A percentile compares a stretch with the other conserved stretches of the same genome.
These are phyloP conservation scores for Pittosporum tobira DNA, from an alignment of 129 eudicot genomes.

Conservation along the genomic window DNA sequence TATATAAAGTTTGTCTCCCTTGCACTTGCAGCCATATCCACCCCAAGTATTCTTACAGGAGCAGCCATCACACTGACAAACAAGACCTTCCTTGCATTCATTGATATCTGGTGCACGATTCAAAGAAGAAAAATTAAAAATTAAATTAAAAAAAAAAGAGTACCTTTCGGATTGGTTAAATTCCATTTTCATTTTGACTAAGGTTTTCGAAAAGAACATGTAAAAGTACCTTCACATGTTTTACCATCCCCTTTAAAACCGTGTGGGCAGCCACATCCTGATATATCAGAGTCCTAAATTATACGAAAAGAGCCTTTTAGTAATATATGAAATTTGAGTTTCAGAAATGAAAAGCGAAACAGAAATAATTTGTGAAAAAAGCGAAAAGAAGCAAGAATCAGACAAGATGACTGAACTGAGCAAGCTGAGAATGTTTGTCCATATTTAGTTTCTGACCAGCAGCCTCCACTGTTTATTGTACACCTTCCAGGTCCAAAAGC, in stretches of 20 bases:
- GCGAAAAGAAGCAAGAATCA: neutral
- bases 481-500: slow-evolving; percentile 95
- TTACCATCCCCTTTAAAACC: slow-evolving; percentile 85
- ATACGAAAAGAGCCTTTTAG: neutral
- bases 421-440: slow-evolving; percentile 74
- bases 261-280: slow-evolving; percentile 78
- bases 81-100: slow-evolving; percentile 61
- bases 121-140: neutral
- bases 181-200: neutral
- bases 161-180: neutral
- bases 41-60: slow-evolving; percentile 81
- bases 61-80: slow-evolving; percentile 77
- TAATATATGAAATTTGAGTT: neutral
- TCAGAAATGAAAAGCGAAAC: neutral
- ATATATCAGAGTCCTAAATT: slow-evolving; percentile 44
- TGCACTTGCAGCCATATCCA: slow-evolving; percentile 77
- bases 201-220: neutral
- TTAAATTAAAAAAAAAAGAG: no score
- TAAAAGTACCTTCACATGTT: slow-evolving; percentile 54
- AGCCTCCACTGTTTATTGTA: slow-evolving; percentile 69
- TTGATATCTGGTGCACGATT: slow-evolving; percentile 39
- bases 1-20: slow-evolving; percentile 61
- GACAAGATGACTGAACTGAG: slow-evolving; percentile 38
- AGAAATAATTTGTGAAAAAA: neutral
- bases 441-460: slow-evolving; percentile 69